These are phyloP conservation scores for Penicillium macrosclerotiorum DNA, from an alignment of 495 filamentous ascomycete species.

Conservation along the genomic window DNA sequence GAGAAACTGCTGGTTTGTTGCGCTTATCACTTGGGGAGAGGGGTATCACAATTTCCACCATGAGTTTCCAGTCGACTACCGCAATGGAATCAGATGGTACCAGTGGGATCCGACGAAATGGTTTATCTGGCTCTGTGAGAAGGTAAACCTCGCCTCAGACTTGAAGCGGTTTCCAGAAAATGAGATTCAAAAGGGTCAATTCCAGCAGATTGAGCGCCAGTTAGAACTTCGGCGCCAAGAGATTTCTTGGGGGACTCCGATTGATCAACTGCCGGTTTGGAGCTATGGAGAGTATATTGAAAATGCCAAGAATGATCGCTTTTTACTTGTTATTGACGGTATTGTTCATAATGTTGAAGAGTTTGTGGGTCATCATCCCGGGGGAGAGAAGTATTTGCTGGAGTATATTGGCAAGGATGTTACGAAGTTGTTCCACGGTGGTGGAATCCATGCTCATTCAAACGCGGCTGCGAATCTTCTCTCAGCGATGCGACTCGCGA, in stretches of 20 bases:
- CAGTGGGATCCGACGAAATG: slow-evolving; percentile 97
- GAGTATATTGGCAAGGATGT: slow-evolving; percentile 88
- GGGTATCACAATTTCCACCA: slow-evolving; percentile 99
- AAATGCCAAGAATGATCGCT: slow-evolving; percentile 78
- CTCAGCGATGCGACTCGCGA: not conserved
- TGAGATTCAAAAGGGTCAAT: slow-evolving; percentile 92
- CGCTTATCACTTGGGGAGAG: slow-evolving; percentile 74
- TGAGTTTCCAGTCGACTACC: slow-evolving; percentile 95
- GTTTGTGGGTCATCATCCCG: slow-evolving; percentile 92
- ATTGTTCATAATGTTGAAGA: slow-evolving; percentile 87
- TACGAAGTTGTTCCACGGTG: slow-evolving; percentile 94
- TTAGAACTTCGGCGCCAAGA: slow-evolving; percentile 82
- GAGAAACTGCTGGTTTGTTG: not conserved
- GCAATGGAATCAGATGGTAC: slow-evolving; percentile 91
- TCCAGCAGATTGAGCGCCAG: slow-evolving; percentile 94
- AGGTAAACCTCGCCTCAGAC: slow-evolving; percentile 82
- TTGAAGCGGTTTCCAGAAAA: slow-evolving; percentile 92
- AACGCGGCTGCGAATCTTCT: slow-evolving; percentile 62
- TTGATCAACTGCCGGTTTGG: slow-evolving; percentile 40
- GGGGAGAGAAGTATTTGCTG: slow-evolving; percentile 84
- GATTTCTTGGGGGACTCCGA: slow-evolving; percentile 72
- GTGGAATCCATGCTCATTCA: slow-evolving; percentile 82
- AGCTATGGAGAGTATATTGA: slow-evolving; percentile 86
- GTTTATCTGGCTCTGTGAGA: slow-evolving; percentile 86
- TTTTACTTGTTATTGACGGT: slow-evolving; percentile 78